A percentile compares a stretch with the other conserved stretches of the same genome.
Conservation (phyloP, 768 basidiomycete species). For the Mycena sanguinolenta region DNA sequence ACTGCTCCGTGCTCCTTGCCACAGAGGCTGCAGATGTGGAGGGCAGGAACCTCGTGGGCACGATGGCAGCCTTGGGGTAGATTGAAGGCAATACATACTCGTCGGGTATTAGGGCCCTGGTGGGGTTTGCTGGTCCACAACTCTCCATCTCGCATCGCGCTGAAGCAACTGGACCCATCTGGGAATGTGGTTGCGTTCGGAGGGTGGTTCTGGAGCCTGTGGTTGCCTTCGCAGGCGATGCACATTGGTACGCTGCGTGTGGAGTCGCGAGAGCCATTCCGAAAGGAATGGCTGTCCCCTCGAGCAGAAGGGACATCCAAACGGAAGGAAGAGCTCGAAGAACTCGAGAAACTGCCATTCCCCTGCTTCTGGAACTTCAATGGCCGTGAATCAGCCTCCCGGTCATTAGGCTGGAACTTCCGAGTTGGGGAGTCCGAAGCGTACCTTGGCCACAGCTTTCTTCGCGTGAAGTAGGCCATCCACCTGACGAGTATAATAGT, state of each 20-base stretch:
- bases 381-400: background rate
- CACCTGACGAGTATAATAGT: too few species aligned
- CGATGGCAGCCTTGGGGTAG: conserved; percentile 27
- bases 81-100: conserved; percentile 43
- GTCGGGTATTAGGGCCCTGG: conserved; percentile 12
- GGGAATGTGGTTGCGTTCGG: conserved; percentile 12
- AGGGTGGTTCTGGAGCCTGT: conserved; percentile 38
- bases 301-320: background rate
- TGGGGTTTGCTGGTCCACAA: too few species aligned
- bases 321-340: conserved; percentile 10
- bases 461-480: too few species aligned
- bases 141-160: too few species aligned
- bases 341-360: background rate
- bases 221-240: conserved; percentile 39
- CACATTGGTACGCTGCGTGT: conserved; percentile 29
- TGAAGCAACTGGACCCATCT: conserved; percentile 30
- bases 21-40: conserved; percentile 50
- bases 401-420: too few species aligned
- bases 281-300: conserved; percentile 12
- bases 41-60: conserved; percentile 28
- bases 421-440: background rate
- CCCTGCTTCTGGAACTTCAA: background rate
- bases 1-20: conserved; percentile 45
- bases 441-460: background rate
- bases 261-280: too few species aligned